Evolutionary conservation across 495 filamentous ascomycete species (phyloP).

Genomic region (Aspergillus ellipticus): DNA sequence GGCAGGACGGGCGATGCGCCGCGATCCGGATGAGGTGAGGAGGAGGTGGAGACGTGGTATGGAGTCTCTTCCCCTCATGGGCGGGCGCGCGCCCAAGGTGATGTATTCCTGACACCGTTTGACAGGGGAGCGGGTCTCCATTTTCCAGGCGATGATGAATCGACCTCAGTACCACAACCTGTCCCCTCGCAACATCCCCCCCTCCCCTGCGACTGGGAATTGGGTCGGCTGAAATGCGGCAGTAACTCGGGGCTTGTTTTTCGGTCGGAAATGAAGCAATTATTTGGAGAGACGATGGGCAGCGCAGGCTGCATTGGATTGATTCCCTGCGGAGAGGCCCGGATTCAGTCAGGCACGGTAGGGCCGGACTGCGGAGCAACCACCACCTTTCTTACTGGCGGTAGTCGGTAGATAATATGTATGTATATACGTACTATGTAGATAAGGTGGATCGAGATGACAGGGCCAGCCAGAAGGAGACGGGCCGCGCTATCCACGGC

Average conservation of each 20-base stretch:
- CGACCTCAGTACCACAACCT: too few relatives aligned
- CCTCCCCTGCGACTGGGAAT: neutral
- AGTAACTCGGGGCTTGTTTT: neutral
- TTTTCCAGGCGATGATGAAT: neutral
- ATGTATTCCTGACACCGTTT: neutral
- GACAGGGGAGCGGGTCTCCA: neutral
- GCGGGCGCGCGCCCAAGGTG: neutral
- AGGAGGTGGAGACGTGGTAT: conserved; percentile 8
- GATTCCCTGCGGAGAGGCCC: neutral
- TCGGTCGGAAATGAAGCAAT: neutral
- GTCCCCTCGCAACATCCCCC: too few relatives aligned
- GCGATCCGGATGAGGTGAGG: conserved; percentile 8
- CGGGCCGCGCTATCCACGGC: neutral
- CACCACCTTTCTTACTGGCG: neutral
- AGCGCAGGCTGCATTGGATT: neutral
- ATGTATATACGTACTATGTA: neutral
- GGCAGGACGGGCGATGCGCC: neutral
- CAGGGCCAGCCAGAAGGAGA: neutral
- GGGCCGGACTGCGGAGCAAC: neutral
- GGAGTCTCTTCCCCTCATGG: conserved; percentile 16
- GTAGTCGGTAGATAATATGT: too few relatives aligned
- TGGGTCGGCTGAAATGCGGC: neutral
- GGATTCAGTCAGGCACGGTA: neutral
- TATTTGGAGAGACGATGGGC: neutral
- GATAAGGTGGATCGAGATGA: neutral